phyloP scores from a whole-genome alignment of 2,329 filamentous ascomycete species.

The Cladorrhinum sp. region DNA sequence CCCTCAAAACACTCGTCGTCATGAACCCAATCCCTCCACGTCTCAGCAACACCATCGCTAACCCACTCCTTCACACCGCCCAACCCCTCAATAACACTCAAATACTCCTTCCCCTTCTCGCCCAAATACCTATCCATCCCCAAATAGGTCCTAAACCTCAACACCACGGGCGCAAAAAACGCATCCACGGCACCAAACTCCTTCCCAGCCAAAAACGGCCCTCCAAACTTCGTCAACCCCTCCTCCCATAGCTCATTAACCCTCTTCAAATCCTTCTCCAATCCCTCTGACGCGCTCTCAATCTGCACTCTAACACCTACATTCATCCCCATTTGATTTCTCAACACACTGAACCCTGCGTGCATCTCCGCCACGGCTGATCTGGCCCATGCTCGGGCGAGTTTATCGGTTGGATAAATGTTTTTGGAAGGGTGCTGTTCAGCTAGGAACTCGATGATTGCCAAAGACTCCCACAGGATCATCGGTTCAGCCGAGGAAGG shows the following conservation, averaged over 20 bases:
- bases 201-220: constrained; percentile 40
- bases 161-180: constrained; percentile 42
- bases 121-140: constrained; percentile 28
- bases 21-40: constrained; percentile 36
- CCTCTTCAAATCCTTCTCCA: constrained; percentile 37
- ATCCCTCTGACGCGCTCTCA: constrained; percentile 26
- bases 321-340: constrained; percentile 43
- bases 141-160: constrained; percentile 38
- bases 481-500: constrained; percentile 20
- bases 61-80: constrained; percentile 39
- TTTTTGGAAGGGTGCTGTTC: constrained; percentile 37
- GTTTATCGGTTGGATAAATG: constrained; percentile 41
- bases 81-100: constrained; percentile 34
- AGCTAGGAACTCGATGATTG: constrained; percentile 47
- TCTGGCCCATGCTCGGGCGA: constrained; percentile 42
- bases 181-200: constrained; percentile 40
- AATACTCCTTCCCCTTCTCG: constrained; percentile 33
- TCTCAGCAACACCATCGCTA: constrained; percentile 36
- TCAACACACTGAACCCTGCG: constrained; percentile 40
- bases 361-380: constrained; percentile 47
- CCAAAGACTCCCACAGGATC: constrained; percentile 45
- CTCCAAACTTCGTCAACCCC: constrained; percentile 39
- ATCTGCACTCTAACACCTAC: constrained; percentile 39
- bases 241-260: constrained; percentile 38
- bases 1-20: constrained; percentile 37